These are phyloP conservation scores for Wilcoxina mikolae DNA, from an alignment of 495 filamentous ascomycete genomes.

Conservation along the genomic window DNA sequence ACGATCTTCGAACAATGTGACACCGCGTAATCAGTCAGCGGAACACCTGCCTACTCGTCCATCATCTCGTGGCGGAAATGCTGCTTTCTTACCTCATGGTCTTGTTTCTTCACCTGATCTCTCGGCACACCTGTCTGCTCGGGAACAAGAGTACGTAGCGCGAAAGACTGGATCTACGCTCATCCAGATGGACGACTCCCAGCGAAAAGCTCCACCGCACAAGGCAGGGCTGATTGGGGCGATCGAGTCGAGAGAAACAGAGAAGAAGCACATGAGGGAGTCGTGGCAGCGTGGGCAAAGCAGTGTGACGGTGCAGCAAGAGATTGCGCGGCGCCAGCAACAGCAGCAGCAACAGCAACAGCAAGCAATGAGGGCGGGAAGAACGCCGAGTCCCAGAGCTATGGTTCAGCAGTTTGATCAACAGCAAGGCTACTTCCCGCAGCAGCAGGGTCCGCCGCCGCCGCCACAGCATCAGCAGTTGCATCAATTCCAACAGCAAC, in stretches of 20 bases:
- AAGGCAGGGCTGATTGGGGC: conserved; percentile 54
- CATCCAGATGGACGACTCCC: conserved; percentile 46
- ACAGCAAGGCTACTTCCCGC: conserved; percentile 15
- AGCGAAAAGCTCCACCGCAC: conserved; percentile 37
- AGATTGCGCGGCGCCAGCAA: conserved; percentile 60
- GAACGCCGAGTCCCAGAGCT: conserved; percentile 23
- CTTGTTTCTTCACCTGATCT: conserved; percentile 34
- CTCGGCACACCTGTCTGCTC: conserved; percentile 64
- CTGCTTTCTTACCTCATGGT: conserved; percentile 22
- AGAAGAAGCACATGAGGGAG: conserved; percentile 56
- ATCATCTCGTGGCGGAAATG: conserved; percentile 35
- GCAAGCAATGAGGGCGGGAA: conserved; percentile 8
- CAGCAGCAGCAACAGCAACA: conserved; percentile 38
- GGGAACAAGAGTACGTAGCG: conserved; percentile 88
- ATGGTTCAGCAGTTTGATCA: conserved; percentile 15
- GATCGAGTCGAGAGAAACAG: conserved; percentile 60
- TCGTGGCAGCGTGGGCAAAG: conserved; percentile 27
- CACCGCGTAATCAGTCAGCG: conserved; percentile 19
- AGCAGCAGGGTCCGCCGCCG: conserved; percentile 5
- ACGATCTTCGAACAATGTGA: conserved; percentile 33
- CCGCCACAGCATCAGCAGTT: conserved; percentile 6
- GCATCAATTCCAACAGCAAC: conserved; percentile 18
- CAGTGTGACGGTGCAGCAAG: conserved; percentile 52
- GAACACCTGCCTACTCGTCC: conserved; percentile 35
- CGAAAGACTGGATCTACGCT: conserved; percentile 70